phyloP scores from a whole-genome alignment of 176 grass and related monocot species.

The Triticum dicoccoides region DNA sequence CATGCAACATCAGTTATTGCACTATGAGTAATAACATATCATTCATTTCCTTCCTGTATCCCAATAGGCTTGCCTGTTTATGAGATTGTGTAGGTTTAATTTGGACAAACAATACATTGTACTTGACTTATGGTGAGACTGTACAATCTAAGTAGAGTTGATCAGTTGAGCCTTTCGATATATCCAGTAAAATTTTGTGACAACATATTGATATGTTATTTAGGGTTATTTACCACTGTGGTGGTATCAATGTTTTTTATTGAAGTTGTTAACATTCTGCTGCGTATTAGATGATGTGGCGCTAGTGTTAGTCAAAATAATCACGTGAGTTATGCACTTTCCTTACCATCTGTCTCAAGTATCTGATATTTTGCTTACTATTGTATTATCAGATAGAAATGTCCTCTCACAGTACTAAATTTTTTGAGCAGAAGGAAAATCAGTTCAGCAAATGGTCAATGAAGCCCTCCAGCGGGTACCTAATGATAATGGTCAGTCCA shows the following conservation, averaged over 20 bases:
- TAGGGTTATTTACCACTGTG: not conserved
- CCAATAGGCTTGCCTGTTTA: not conserved
- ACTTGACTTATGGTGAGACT: not conserved
- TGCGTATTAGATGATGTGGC: not conserved
- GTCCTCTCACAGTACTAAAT: slow-evolving; percentile 22
- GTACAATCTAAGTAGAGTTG: not conserved
- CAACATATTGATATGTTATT: not conserved
- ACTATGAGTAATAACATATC: not conserved
- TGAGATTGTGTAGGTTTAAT: not conserved
- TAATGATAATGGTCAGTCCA: slow-evolving; percentile 70
- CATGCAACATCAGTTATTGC: not conserved
- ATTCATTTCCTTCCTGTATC: not conserved
- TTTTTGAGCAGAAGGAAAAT: slow-evolving; percentile 87
- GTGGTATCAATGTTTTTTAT: not conserved
- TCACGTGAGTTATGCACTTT: not conserved
- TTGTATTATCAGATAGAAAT: not conserved
- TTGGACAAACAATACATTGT: not conserved
- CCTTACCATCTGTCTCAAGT: not conserved
- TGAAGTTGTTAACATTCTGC: not conserved
- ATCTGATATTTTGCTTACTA: not conserved
- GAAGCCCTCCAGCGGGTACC: slow-evolving; percentile 87
- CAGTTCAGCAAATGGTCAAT: slow-evolving; percentile 97
- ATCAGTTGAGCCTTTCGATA: not conserved
- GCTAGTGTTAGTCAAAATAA: not conserved
- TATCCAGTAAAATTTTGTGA: not conserved